A percentile compares a stretch with the other conserved stretches of the same genome.
Conservation (phyloP, 2,329 filamentous ascomycete genomes). For the Colletotrichum brevisporum region DNA sequence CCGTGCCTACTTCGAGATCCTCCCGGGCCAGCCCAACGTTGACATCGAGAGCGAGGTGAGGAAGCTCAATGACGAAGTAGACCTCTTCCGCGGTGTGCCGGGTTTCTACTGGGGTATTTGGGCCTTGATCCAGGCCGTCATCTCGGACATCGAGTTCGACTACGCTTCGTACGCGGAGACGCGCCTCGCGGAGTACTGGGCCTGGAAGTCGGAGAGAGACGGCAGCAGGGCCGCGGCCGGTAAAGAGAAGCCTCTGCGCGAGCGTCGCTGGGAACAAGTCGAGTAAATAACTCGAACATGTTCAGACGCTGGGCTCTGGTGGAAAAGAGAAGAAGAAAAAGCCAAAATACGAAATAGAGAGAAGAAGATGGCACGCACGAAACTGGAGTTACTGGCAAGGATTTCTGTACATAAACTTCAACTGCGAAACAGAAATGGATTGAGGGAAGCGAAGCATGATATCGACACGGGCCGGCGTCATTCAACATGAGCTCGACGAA, state of each 20-base stretch:
- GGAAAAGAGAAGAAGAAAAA: background rate
- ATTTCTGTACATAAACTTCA: conserved; percentile 42
- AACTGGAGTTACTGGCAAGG: conserved; percentile 32
- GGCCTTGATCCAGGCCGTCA: conserved; percentile 93
- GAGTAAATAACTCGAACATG: conserved; percentile 44
- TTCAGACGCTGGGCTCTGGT: background rate
- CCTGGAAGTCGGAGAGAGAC: conserved; percentile 83
- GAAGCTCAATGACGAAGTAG: conserved; percentile 83
- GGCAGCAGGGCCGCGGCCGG: conserved; percentile 68
- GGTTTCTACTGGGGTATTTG: conserved; percentile 95
- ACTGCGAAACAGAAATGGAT: conserved; percentile 42
- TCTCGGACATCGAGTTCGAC: conserved; percentile 97
- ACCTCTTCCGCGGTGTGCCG: conserved; percentile 88
- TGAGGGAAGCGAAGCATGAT: conserved; percentile 41
- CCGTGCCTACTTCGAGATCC: conserved; percentile 75
- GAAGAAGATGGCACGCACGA: background rate
- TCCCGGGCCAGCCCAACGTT: conserved; percentile 57
- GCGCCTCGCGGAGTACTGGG: conserved; percentile 91
- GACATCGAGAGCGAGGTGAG: conserved; percentile 75
- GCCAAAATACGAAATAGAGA: conserved; percentile 12
- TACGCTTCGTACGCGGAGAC: conserved; percentile 92
- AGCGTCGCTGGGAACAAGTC: conserved; percentile 81
- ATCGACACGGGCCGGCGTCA: conserved; percentile 45
- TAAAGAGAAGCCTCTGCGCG: conserved; percentile 79
- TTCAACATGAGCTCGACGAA: conserved; percentile 53